Conservation (phyloP, 257 asterid genomes). For the Petunia secreta region DNA sequence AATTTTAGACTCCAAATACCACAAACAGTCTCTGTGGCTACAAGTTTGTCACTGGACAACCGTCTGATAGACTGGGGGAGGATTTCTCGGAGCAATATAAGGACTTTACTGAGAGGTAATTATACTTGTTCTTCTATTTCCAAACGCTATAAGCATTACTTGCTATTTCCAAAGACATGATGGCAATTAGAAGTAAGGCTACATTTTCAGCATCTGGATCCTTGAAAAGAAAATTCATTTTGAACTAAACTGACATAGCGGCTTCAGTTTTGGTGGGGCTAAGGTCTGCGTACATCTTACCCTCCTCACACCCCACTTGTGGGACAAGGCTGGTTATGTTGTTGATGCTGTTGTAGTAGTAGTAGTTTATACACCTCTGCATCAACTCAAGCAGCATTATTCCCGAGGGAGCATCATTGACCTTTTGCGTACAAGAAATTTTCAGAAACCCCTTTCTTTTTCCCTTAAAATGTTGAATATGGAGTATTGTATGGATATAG, state of each 20-base stretch:
- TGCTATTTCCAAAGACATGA: not conserved
- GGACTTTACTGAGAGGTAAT: constrained; percentile 85
- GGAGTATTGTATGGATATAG: not conserved
- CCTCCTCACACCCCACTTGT: too few relatives aligned
- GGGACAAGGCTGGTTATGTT: too few relatives aligned
- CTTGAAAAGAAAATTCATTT: constrained; percentile 1
- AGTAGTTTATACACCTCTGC: not conserved
- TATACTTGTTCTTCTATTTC: constrained; percentile 16
- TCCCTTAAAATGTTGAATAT: not conserved
- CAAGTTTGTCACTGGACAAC: constrained; percentile 95
- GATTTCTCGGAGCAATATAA: constrained; percentile 82
- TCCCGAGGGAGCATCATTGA: not conserved
- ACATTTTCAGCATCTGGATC: not conserved
- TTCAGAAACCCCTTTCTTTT: not conserved
- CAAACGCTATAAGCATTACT: not conserved
- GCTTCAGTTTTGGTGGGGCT: not conserved
- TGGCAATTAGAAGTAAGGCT: not conserved
- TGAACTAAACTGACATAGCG: not conserved
- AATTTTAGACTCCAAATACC: constrained; percentile 80
- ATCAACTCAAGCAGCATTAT: not conserved
- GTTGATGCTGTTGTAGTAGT: too few relatives aligned
- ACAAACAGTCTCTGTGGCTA: constrained; percentile 94
- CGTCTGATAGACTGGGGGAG: constrained; percentile 98
- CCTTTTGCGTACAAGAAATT: not conserved
- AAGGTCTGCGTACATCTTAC: too few relatives aligned